phyloP scores from a whole-genome alignment of 1,284 basidiomycete species.

The Puccinia brachypodii region DNA sequence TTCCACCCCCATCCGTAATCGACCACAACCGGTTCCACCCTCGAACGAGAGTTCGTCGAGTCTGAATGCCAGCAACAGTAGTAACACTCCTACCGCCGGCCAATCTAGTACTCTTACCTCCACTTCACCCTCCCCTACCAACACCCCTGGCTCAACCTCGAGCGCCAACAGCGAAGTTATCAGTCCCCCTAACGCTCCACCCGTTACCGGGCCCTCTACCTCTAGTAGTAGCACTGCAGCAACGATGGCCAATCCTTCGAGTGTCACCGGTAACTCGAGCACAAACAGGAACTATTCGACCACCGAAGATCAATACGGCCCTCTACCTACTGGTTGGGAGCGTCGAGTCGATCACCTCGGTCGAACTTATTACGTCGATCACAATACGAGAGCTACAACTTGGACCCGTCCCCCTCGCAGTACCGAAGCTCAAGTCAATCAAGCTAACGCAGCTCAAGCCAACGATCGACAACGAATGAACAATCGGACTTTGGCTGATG shows the following conservation, averaged over 20 bases:
- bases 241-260: conserved; percentile 57
- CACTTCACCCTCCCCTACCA: conserved; percentile 52
- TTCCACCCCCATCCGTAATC: conserved; percentile 70
- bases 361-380: conserved; percentile 72
- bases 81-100: conserved; percentile 57
- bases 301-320: conserved; percentile 71
- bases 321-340: conserved; percentile 90
- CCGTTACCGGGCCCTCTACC: not conserved
- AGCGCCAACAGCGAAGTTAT: conserved; percentile 48
- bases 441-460: conserved; percentile 63
- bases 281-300: conserved; percentile 76
- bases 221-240: conserved; percentile 58
- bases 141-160: conserved; percentile 54
- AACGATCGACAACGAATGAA: conserved; percentile 72
- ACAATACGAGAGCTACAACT: conserved; percentile 77
- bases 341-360: conserved; percentile 83
- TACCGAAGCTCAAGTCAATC: conserved; percentile 58
- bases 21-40: conserved; percentile 61
- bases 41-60: conserved; percentile 57
- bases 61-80: conserved; percentile 47
- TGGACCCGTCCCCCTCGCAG: conserved; percentile 63
- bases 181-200: conserved; percentile 48
- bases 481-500: conserved; percentile 74
- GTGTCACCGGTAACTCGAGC: conserved; percentile 60
- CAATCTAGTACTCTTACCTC: conserved; percentile 57